These are phyloP conservation scores for Lentinula guzmanii DNA, from an alignment of 768 basidiomycete species.

Conservation along the genomic window DNA sequence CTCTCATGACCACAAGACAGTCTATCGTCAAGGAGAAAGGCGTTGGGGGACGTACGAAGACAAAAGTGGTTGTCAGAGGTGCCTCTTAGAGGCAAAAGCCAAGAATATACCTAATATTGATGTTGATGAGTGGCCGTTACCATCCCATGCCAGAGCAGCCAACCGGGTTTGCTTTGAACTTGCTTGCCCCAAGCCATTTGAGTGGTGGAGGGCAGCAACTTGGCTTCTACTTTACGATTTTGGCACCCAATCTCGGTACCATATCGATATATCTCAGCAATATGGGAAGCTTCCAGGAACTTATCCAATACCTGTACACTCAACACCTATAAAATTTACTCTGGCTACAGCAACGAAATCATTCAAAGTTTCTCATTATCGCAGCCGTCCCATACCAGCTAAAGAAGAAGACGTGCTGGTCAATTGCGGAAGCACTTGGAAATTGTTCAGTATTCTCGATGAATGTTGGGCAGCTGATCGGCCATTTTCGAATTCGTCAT, in stretches of 20 bases:
- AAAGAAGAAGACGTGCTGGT: slow-evolving; percentile 13
- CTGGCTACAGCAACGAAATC: slow-evolving; percentile 24
- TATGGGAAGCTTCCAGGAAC: slow-evolving; percentile 15
- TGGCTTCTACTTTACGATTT: slow-evolving; percentile 31
- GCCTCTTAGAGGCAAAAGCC: slow-evolving; percentile 14
- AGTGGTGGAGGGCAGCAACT: slow-evolving; percentile 38
- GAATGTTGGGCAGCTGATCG: not conserved
- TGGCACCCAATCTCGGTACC: slow-evolving; percentile 12
- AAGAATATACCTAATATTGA: slow-evolving; percentile 14
- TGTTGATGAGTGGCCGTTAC: slow-evolving; percentile 44
- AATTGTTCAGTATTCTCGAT: slow-evolving; percentile 13
- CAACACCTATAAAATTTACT: slow-evolving; percentile 18
- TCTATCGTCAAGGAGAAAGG: too few relatives aligned
- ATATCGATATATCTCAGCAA: not conserved
- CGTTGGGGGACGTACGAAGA: not conserved
- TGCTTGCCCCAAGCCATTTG: slow-evolving; percentile 28
- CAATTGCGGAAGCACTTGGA: slow-evolving; percentile 23
- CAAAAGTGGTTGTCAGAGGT: slow-evolving; percentile 20
- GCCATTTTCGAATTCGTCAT: not conserved
- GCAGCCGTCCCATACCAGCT: slow-evolving; percentile 10
- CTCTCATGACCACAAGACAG: not conserved
- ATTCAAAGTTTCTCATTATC: slow-evolving; percentile 26
- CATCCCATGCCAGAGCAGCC: slow-evolving; percentile 14
- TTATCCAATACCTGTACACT: not conserved
- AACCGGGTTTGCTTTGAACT: slow-evolving; percentile 37